phyloP scores from a whole-genome alignment of 345 rosid species.

The Gossypium turneri region DNA sequence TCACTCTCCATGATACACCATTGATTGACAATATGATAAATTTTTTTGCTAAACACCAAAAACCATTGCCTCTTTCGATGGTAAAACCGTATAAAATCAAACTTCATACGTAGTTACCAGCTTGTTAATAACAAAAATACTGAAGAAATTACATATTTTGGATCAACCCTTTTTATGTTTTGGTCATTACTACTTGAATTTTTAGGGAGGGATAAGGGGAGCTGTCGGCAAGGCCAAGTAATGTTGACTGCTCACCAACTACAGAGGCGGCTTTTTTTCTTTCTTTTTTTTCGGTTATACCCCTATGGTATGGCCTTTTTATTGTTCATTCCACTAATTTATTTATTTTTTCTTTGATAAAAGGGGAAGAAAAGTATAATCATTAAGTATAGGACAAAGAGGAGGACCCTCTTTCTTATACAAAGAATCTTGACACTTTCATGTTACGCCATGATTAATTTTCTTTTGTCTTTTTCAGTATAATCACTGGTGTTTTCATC shows the following conservation, averaged over 20 bases:
- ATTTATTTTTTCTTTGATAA: conserved; percentile 17
- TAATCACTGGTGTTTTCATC: too few relatives aligned
- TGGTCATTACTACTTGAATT: conserved; percentile 21
- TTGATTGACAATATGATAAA: neutral
- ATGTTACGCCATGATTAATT: conserved; percentile 26
- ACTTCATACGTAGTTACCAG: neutral
- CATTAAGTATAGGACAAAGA: conserved; percentile 23
- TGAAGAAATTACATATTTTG: conserved; percentile 15
- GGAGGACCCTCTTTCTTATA: conserved; percentile 29
- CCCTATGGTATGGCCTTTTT: conserved; percentile 35
- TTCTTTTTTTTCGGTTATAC: neutral
- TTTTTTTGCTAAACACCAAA: neutral
- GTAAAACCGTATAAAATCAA: neutral
- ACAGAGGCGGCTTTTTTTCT: conserved; percentile 14
- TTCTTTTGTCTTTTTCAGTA: neutral
- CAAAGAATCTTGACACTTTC: conserved; percentile 44
- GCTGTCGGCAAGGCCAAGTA: conserved; percentile 31
- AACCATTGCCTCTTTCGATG: neutral
- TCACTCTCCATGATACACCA: conserved; percentile 8
- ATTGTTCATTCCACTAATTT: conserved; percentile 28
- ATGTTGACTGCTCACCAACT: conserved; percentile 44
- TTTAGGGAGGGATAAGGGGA: conserved; percentile 20
- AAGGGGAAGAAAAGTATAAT: conserved; percentile 22
- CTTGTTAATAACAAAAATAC: neutral
- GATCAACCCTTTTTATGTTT: conserved; percentile 15